Percentiles rank a stretch among this genome's conserved stretches.
phyloP scores from a whole-genome alignment of 179 eudicot species.

The Actinidia polygama region DNA sequence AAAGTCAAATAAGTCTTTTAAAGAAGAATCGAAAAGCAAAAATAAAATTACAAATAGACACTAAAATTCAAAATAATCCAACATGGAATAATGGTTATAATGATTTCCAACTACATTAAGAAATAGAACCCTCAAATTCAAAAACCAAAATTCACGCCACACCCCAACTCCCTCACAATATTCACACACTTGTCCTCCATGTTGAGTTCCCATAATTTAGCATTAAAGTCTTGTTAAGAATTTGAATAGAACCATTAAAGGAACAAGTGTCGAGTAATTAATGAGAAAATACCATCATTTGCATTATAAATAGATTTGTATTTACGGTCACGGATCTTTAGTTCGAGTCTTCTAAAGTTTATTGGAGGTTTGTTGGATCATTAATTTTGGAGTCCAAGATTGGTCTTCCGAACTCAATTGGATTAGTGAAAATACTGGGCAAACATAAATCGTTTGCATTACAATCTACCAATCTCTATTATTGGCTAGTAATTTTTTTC shows the following conservation, averaged over 20 bases:
- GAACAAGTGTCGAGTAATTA: background rate
- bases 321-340: too few species aligned
- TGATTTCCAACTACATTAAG: too few species aligned
- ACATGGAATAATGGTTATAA: too few species aligned
- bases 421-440: too few species aligned
- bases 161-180: background rate
- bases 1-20: too few species aligned
- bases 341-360: background rate
- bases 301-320: background rate
- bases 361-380: background rate
- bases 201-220: constrained; percentile 1
- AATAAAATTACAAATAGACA: too few species aligned
- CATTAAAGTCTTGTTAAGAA: background rate
- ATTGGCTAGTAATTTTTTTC: too few species aligned
- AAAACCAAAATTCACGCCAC: background rate
- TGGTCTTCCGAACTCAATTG: too few species aligned
- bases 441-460: background rate
- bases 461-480: background rate
- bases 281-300: background rate
- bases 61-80: too few species aligned
- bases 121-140: too few species aligned
- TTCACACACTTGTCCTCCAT: constrained; percentile 23
- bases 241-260: background rate
- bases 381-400: background rate
- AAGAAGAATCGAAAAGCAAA: too few species aligned